A percentile compares a stretch with the other conserved stretches of the same genome.
Conservation (phyloP, 345 rosid species). For the Gossypium longicalyx region DNA sequence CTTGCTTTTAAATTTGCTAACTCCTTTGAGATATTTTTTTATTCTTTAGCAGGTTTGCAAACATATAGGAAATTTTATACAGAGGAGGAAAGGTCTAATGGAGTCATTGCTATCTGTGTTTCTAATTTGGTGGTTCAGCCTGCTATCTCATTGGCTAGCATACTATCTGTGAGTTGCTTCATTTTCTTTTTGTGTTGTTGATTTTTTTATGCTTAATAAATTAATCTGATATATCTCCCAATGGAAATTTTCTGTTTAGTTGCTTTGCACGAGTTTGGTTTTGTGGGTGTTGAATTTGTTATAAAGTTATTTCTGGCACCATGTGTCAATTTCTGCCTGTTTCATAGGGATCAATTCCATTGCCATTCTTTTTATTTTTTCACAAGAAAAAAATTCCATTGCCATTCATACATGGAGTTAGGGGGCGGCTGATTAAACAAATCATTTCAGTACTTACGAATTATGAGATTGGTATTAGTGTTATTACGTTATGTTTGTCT, state of each 20-base stretch:
- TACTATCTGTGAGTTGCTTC: constrained; percentile 56
- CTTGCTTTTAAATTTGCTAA: not conserved
- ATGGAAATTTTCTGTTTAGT: not conserved
- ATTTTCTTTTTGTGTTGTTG: not conserved
- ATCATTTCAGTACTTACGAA: not conserved
- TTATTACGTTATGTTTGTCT: not conserved
- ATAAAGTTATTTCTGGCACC: not conserved
- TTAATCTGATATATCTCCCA: not conserved
- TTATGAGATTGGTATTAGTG: not conserved
- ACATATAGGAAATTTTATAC: constrained; percentile 65
- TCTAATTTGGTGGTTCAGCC: constrained; percentile 56
- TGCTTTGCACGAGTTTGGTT: not conserved
- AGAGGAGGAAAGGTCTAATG: constrained; percentile 60
- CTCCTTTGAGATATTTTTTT: not conserved
- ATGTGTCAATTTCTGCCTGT: not conserved
- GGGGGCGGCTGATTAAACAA: not conserved
- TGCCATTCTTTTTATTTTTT: not conserved
- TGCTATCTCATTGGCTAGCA: constrained; percentile 44
- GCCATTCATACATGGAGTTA: not conserved
- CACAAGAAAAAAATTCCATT: not conserved
- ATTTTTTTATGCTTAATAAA: not conserved
- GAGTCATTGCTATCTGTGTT: constrained; percentile 61
- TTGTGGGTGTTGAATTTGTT: not conserved
- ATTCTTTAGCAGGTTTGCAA: constrained; percentile 39
- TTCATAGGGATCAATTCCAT: not conserved